Conservation (phyloP, 306 rosid genomes). For the Citrullus amarus region DNA sequence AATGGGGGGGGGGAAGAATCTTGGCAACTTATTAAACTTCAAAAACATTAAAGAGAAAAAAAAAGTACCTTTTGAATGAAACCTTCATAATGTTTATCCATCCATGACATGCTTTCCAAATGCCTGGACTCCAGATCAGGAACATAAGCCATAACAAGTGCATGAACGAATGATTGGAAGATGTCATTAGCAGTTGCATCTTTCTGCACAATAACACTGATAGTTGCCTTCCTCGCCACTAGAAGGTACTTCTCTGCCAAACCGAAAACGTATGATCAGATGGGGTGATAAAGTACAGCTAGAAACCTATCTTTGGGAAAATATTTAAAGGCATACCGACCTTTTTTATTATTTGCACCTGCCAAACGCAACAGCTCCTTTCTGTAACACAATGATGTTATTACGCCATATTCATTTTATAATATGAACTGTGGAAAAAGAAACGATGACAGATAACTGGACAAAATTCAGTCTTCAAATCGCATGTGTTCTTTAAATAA, state of each 20-base stretch:
- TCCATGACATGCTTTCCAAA: conserved; percentile 65
- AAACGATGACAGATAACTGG: neutral
- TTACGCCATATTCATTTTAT: neutral
- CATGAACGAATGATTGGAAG: conserved; percentile 66
- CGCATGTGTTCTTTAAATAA: neutral
- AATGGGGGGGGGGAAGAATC: neutral
- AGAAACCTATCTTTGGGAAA: conserved; percentile 2
- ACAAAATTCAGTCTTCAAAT: neutral
- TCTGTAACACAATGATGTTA: conserved; percentile 19
- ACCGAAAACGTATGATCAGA: conserved; percentile 7
- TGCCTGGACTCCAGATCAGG: conserved; percentile 35
- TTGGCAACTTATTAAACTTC: conserved; percentile 5
- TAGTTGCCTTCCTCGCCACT: conserved; percentile 53
- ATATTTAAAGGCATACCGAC: conserved; percentile 21
- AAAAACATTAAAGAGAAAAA: neutral
- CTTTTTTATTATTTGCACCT: conserved; percentile 53
- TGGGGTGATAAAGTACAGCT: conserved; percentile 7
- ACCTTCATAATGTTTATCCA: conserved; percentile 49
- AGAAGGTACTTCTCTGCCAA: conserved; percentile 69
- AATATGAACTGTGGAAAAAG: conserved; percentile 12
- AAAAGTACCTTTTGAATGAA: conserved; percentile 57
- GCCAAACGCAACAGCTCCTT: conserved; percentile 49
- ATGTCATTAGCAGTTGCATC: conserved; percentile 60
- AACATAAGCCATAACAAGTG: conserved; percentile 39
- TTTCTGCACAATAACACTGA: conserved; percentile 56